A percentile compares a stretch with the other conserved stretches of the same genome.
Evolutionary conservation across 345 rosid species (phyloP).

Genomic region (Gossypium rotundifolium): DNA sequence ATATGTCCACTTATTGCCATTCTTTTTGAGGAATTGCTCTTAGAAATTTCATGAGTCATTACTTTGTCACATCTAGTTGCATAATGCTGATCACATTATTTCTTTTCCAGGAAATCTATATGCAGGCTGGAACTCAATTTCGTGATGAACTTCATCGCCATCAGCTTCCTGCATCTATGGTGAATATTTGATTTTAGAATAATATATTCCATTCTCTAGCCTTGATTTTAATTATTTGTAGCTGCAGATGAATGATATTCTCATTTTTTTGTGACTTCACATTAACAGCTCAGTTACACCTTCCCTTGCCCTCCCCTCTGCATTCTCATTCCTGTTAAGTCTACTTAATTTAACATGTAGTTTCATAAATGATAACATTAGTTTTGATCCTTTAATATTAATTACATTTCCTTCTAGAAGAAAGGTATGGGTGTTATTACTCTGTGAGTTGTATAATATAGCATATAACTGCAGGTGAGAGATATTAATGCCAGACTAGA

Average conservation of each 20-base stretch:
- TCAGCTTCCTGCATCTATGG: slow-evolving; percentile 84
- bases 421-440: background rate
- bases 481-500: slow-evolving; percentile 95
- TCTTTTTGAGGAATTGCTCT: background rate
- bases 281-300: background rate
- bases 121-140: slow-evolving; percentile 81
- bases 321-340: background rate
- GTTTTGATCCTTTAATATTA: background rate
- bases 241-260: slow-evolving; percentile 2
- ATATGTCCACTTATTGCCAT: background rate
- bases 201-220: slow-evolving; percentile 5
- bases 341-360: slow-evolving; percentile 8
- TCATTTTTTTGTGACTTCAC: background rate
- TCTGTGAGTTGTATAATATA: background rate
- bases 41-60: too few relatives aligned
- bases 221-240: background rate
- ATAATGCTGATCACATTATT: background rate
- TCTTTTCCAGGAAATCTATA: slow-evolving; percentile 85
- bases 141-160: slow-evolving; percentile 97
- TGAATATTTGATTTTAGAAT: slow-evolving; percentile 28
- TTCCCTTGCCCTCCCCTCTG: background rate
- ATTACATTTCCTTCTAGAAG: background rate
- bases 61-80: background rate
- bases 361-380: background rate
- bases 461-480: slow-evolving; percentile 56